These are phyloP conservation scores for Mycotypha africana DNA, from an alignment of 371 early-diverging fungal species.

Conservation along the genomic window DNA sequence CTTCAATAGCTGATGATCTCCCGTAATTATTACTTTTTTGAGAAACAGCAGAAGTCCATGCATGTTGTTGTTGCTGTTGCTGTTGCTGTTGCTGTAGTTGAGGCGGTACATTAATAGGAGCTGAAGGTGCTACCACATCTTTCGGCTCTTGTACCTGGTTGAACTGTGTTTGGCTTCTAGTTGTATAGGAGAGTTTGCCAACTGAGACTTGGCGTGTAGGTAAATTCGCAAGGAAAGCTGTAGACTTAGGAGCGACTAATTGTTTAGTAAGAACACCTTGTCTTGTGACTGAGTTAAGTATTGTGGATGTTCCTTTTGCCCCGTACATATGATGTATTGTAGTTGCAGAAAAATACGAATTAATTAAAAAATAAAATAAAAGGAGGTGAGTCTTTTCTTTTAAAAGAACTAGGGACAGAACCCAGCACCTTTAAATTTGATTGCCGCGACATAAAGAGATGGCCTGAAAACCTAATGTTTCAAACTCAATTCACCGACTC, in stretches of 20 bases:
- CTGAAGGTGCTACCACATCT: too few relatives aligned
- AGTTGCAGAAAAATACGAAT: too few relatives aligned
- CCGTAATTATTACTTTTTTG: constrained; percentile 5
- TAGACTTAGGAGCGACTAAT: constrained; percentile 30
- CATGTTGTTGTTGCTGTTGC: constrained; percentile 2
- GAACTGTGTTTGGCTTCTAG: constrained; percentile 23
- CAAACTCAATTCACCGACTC: too few relatives aligned
- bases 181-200: constrained; percentile 41
- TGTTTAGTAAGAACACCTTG: constrained; percentile 43
- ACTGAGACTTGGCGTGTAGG: constrained; percentile 38
- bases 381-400: too few relatives aligned
- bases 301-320: constrained; percentile 39
- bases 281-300: constrained; percentile 36
- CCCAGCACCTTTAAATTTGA: too few relatives aligned
- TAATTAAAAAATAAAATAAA: not conserved
- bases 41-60: constrained; percentile 3
- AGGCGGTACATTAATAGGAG: too few relatives aligned
- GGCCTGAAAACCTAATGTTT: too few relatives aligned
- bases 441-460: too few relatives aligned
- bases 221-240: constrained; percentile 31
- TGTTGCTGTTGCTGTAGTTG: constrained; percentile 16
- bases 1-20: not conserved
- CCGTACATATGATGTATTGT: too few relatives aligned
- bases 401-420: not conserved
- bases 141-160: constrained; percentile 18